phyloP scores from a whole-genome alignment of 352 stramenopile species.

The Phytopythium litorale region DNA sequence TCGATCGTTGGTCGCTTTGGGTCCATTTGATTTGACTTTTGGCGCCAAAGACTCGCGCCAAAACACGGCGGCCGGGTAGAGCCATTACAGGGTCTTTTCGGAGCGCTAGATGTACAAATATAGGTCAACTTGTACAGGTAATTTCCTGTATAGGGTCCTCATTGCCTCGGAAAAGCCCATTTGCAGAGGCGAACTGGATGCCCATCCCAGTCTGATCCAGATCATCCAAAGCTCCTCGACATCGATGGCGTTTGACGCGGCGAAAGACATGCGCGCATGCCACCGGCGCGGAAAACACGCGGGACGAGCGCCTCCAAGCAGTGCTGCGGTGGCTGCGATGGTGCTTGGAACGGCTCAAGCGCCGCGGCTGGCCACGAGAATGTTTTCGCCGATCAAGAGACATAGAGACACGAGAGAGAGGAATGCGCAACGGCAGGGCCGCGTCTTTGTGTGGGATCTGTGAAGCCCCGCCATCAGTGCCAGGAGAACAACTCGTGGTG shows the following conservation, averaged over 20 bases:
- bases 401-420: neutral
- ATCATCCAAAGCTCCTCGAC: neutral
- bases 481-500: no score
- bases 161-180: neutral
- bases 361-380: neutral
- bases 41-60: neutral
- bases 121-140: neutral
- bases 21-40: neutral
- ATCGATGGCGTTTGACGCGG: neutral
- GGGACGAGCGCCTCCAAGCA: neutral
- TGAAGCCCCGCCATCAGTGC: no score
- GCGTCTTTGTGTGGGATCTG: no score
- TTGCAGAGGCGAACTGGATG: neutral
- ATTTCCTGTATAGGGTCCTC: neutral
- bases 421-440: neutral
- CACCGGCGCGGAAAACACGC: neutral
- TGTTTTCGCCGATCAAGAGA: neutral
- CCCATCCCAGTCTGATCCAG: neutral
- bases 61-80: neutral
- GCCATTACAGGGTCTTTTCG: neutral
- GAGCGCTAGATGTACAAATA: neutral
- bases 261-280: neutral
- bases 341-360: neutral
- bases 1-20: neutral
- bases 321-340: neutral